These are phyloP conservation scores for Noccaea caerulescens DNA, from an alignment of 345 rosid genomes.

Conservation along the genomic window DNA sequence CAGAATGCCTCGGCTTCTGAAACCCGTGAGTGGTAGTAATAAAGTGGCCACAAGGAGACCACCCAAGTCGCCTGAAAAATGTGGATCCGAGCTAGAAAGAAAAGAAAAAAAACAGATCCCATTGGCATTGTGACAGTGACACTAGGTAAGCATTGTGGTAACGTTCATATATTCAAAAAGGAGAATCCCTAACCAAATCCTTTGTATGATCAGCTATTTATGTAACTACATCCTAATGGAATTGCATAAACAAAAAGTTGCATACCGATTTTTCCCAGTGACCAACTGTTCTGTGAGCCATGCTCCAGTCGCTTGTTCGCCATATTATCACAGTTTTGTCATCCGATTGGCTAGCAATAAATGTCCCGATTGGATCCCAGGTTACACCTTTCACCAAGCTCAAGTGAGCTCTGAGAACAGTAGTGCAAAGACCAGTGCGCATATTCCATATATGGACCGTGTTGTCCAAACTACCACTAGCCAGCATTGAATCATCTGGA, in stretches of 20 bases:
- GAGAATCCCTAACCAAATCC: background rate
- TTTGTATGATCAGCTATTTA: background rate
- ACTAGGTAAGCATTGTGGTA: slow-evolving; percentile 7
- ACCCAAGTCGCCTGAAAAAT: slow-evolving; percentile 97
- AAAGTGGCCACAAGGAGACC: slow-evolving; percentile 99
- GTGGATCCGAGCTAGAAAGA: slow-evolving; percentile 93
- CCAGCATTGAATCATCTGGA: slow-evolving; percentile 93
- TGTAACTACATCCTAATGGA: slow-evolving; percentile 21
- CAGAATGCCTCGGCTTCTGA: slow-evolving; percentile 99
- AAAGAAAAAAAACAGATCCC: slow-evolving; percentile 31
- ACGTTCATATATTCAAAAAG: background rate
- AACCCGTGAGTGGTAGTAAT: slow-evolving; percentile 97
- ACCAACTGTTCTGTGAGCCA: slow-evolving; percentile 94
- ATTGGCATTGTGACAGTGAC: slow-evolving; percentile 33
- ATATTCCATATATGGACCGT: slow-evolving; percentile 94
- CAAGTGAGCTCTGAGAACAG: slow-evolving; percentile 97
- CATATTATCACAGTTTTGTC: slow-evolving; percentile 98
- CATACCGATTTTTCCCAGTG: slow-evolving; percentile 99
- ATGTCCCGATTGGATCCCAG: slow-evolving; percentile 99
- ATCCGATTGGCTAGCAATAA: slow-evolving; percentile 98
- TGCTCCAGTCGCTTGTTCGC: slow-evolving; percentile 98
- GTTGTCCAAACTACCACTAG: slow-evolving; percentile 98
- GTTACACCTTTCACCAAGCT: slow-evolving; percentile 97
- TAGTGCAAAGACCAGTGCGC: slow-evolving; percentile 90
- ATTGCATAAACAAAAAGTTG: slow-evolving; percentile 15